phyloP scores from a whole-genome alignment of 345 rosid genomes.

The Lenwebbia sp. region DNA sequence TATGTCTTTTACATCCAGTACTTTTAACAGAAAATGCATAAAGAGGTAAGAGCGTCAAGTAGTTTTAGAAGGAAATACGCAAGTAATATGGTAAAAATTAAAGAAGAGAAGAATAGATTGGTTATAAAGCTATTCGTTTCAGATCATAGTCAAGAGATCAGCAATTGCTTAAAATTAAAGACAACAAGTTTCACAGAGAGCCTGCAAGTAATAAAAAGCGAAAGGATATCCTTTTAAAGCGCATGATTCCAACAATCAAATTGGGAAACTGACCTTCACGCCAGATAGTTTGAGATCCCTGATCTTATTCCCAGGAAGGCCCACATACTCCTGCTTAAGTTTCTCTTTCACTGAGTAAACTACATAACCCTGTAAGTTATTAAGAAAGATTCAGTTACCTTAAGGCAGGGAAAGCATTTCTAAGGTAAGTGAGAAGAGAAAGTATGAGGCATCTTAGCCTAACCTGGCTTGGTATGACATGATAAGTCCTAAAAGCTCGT shows the following conservation, averaged over 20 bases:
- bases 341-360: constrained; percentile 68
- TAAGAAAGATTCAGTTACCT: neutral
- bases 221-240: neutral
- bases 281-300: constrained; percentile 74
- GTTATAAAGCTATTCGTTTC: neutral
- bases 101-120: neutral
- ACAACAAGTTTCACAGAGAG: neutral
- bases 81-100: neutral
- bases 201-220: neutral
- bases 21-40: neutral
- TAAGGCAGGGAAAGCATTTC: neutral
- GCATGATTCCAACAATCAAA: neutral
- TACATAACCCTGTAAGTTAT: constrained; percentile 56
- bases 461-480: constrained; percentile 86
- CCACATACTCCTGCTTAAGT: constrained; percentile 68
- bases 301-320: constrained; percentile 61
- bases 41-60: neutral
- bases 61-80: neutral
- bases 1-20: neutral
- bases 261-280: constrained; percentile 50
- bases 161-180: neutral
- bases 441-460: neutral
- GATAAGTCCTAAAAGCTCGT: constrained; percentile 88
- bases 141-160: too few relatives aligned
- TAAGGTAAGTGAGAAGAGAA: neutral